A percentile compares a stretch with the other conserved stretches of the same genome.
Conservation (phyloP, 202 grass and related monocot species). For the Brachypodium distachyon region DNA sequence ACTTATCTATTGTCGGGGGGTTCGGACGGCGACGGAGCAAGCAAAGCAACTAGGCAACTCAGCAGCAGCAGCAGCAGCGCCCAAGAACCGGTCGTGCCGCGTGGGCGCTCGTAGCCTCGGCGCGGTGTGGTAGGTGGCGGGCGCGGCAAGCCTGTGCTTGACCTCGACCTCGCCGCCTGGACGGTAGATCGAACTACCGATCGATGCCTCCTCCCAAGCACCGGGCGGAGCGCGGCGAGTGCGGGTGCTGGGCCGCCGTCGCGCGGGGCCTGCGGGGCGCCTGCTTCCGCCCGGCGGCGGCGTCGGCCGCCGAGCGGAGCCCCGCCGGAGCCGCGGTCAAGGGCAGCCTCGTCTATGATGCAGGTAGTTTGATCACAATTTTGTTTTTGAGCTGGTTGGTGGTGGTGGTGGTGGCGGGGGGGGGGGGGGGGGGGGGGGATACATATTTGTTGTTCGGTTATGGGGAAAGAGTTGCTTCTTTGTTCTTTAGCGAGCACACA, state of each 20-base stretch:
- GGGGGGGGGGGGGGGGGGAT: too few species aligned
- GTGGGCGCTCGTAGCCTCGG: neutral
- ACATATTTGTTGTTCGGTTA: constrained; percentile 36
- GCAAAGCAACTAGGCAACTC: too few species aligned
- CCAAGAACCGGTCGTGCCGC: neutral
- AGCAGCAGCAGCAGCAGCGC: too few species aligned
- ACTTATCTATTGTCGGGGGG: constrained; percentile 30
- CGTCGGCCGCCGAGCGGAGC: neutral
- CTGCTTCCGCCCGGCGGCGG: constrained; percentile 33
- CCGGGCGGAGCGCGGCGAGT: constrained; percentile 28
- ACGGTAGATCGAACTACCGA: neutral
- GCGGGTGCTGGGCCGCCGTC: constrained; percentile 79
- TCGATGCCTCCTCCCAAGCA: constrained; percentile 24
- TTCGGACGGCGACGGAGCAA: constrained; percentile 17
- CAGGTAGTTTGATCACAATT: constrained; percentile 49
- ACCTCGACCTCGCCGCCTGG: neutral
- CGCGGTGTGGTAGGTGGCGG: neutral
- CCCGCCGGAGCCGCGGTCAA: constrained; percentile 35
- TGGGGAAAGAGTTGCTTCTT: neutral
- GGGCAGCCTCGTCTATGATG: constrained; percentile 66
- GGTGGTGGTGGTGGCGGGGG: too few species aligned
- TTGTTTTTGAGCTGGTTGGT: neutral
- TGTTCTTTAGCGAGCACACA: constrained; percentile 18
- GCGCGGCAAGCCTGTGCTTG: neutral
- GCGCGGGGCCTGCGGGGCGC: constrained; percentile 37